phyloP scores from a whole-genome alignment of 225 moss, liverwort and hornwort genomes.

The Marchantia paleacea region DNA sequence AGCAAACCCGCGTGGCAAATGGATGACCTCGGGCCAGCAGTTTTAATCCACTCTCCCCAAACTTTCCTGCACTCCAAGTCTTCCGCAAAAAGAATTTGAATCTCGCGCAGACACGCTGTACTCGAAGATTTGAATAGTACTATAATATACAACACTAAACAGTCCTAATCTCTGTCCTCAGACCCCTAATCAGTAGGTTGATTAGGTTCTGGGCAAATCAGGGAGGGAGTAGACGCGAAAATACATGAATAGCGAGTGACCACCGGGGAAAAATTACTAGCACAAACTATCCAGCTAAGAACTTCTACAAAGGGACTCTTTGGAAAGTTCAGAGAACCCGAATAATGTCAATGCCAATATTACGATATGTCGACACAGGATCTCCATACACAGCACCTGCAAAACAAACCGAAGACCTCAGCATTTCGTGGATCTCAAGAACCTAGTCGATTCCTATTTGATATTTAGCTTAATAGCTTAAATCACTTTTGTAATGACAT shows the following conservation, averaged over 20 bases:
- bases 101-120: conserved; percentile 15
- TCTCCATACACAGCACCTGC: conserved; percentile 28
- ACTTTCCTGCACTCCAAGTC: conserved; percentile 6
- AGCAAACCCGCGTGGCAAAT: not conserved
- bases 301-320: conserved; percentile 30
- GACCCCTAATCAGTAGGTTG: conserved; percentile 6
- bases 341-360: conserved; percentile 25
- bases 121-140: conserved; percentile 18
- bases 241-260: conserved; percentile 26
- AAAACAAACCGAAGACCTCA: conserved; percentile 11
- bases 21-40: not conserved
- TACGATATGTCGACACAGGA: conserved; percentile 11
- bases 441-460: too few species aligned
- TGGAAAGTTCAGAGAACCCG: conserved; percentile 33
- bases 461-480: too few species aligned
- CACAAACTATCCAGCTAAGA: conserved; percentile 27
- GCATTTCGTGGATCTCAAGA: not conserved
- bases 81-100: conserved; percentile 1
- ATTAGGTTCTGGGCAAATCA: conserved; percentile 14
- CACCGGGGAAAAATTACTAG: conserved; percentile 16
- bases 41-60: conserved; percentile 5
- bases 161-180: conserved; percentile 25
- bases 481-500: too few species aligned
- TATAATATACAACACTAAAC: conserved; percentile 24
- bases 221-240: conserved; percentile 11